Conservation (phyloP, 2,329 filamentous ascomycete species). For the Didymella glomerata region DNA sequence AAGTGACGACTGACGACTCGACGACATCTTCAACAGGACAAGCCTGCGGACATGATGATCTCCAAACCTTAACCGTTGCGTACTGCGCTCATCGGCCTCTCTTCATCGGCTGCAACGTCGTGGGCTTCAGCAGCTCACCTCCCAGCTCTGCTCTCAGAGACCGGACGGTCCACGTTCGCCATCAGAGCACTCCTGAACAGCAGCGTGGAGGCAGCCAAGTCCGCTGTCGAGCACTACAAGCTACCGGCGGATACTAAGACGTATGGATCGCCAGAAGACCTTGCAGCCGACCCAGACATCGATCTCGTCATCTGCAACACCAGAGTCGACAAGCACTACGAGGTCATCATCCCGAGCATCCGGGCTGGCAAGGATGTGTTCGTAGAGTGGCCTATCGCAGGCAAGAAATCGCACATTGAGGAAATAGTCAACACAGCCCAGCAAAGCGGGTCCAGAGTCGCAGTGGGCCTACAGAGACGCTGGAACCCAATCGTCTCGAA, state of each 20-base stretch:
- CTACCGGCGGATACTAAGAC: slow-evolving; percentile 53
- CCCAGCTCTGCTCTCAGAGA: slow-evolving; percentile 63
- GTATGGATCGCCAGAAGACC: slow-evolving; percentile 54
- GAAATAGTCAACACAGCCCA: slow-evolving; percentile 45
- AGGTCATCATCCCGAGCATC: slow-evolving; percentile 58
- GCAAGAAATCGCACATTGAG: slow-evolving; percentile 42
- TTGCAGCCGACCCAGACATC: slow-evolving; percentile 53
- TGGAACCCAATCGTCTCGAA: slow-evolving; percentile 52
- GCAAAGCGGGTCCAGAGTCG: slow-evolving; percentile 52
- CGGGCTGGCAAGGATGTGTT: slow-evolving; percentile 63
- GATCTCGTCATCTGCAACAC: slow-evolving; percentile 61
- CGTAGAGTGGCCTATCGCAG: slow-evolving; percentile 61
- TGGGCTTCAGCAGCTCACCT: slow-evolving; percentile 68
- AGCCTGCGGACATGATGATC: slow-evolving; percentile 7
- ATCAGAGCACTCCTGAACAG: slow-evolving; percentile 60
- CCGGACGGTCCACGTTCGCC: slow-evolving; percentile 48
- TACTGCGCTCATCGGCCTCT: slow-evolving; percentile 63
- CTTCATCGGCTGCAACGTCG: slow-evolving; percentile 58
- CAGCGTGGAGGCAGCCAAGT: slow-evolving; percentile 50
- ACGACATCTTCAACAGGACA: not conserved
- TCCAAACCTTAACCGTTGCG: slow-evolving; percentile 2
- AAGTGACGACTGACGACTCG: not conserved
- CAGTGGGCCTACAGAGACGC: slow-evolving; percentile 59
- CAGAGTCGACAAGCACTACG: slow-evolving; percentile 63
- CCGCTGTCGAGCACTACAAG: slow-evolving; percentile 52